Conservation (phyloP, 345 rosid species). For the Bruguiera sexangula region DNA sequence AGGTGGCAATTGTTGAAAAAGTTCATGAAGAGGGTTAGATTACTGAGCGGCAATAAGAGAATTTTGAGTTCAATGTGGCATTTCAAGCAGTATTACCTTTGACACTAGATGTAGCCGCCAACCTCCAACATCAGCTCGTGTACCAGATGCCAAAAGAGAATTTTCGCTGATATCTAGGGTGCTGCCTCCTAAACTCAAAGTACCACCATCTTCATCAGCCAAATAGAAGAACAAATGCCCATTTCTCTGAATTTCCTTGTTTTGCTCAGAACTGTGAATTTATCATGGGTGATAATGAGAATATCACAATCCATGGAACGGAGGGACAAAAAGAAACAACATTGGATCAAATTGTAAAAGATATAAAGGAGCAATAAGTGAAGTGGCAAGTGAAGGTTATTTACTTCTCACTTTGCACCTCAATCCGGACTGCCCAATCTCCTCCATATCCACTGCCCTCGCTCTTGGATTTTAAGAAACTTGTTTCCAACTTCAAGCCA, state of each 20-base stretch:
- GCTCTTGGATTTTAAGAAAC: conserved; percentile 72
- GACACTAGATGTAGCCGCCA: conserved; percentile 86
- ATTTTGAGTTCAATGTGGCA: background rate
- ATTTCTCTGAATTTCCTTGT: conserved; percentile 46
- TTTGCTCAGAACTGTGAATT: conserved; percentile 34
- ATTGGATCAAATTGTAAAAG: background rate
- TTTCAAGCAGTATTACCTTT: conserved; percentile 39
- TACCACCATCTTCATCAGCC: conserved; percentile 74
- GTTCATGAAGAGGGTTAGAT: too few relatives aligned
- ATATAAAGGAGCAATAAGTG: background rate
- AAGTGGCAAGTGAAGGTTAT: conserved; percentile 4
- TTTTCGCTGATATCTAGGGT: conserved; percentile 25
- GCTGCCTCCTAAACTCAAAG: conserved; percentile 43
- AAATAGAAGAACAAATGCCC: conserved; percentile 77
- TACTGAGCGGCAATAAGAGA: background rate
- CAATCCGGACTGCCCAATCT: conserved; percentile 81
- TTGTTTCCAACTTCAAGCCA: conserved; percentile 57
- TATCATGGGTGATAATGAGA: background rate
- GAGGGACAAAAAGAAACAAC: background rate
- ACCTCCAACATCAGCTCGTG: conserved; percentile 53
- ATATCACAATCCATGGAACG: too few relatives aligned
- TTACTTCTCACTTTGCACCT: conserved; percentile 49
- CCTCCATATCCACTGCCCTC: conserved; percentile 89
- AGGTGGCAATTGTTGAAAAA: background rate
- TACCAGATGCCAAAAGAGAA: conserved; percentile 69